These are phyloP conservation scores for Pestalotiopsis sp. DNA, from an alignment of 2,329 filamentous ascomycete species.

Conservation along the genomic window DNA sequence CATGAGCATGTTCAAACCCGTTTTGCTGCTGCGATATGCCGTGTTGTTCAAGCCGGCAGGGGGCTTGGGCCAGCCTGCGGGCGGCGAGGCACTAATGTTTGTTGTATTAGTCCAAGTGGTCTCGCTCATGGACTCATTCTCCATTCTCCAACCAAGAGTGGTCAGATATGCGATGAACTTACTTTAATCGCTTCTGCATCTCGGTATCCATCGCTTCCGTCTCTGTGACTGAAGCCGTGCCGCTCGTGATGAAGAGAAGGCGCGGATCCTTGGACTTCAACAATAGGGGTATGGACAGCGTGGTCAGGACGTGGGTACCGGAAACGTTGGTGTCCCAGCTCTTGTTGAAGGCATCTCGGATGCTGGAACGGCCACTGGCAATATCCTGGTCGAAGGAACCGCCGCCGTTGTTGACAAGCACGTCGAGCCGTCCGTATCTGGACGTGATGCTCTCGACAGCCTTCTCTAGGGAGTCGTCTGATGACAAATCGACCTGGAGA, in stretches of 20 bases:
- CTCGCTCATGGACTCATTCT: not conserved
- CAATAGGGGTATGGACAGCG: slow-evolving; percentile 41
- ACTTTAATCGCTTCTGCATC: not conserved
- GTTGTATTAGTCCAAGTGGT: not conserved
- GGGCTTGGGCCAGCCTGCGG: slow-evolving; percentile 44
- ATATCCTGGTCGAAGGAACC: slow-evolving; percentile 37
- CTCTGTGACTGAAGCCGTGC: slow-evolving; percentile 37
- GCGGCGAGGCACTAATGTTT: slow-evolving; percentile 24
- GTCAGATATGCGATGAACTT: not conserved
- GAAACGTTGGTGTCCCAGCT: slow-evolving; percentile 47
- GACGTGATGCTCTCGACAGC: slow-evolving; percentile 40
- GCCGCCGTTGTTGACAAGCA: slow-evolving; percentile 54
- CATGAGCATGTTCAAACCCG: slow-evolving; percentile 53
- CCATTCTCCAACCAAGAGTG: not conserved
- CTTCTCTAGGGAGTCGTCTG: slow-evolving; percentile 47
- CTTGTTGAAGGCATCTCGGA: slow-evolving; percentile 42
- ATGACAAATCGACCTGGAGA: slow-evolving; percentile 49
- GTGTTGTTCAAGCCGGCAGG: slow-evolving; percentile 14
- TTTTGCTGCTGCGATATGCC: slow-evolving; percentile 44
- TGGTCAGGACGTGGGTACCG: slow-evolving; percentile 40
- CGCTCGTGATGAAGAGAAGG: slow-evolving; percentile 51
- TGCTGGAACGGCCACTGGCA: slow-evolving; percentile 26
- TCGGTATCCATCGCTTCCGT: slow-evolving; percentile 25
- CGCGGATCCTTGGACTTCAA: slow-evolving; percentile 45
- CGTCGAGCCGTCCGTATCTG: slow-evolving; percentile 43